Conservation (phyloP, 345 rosid species). For the Syzygium oleosum region DNA sequence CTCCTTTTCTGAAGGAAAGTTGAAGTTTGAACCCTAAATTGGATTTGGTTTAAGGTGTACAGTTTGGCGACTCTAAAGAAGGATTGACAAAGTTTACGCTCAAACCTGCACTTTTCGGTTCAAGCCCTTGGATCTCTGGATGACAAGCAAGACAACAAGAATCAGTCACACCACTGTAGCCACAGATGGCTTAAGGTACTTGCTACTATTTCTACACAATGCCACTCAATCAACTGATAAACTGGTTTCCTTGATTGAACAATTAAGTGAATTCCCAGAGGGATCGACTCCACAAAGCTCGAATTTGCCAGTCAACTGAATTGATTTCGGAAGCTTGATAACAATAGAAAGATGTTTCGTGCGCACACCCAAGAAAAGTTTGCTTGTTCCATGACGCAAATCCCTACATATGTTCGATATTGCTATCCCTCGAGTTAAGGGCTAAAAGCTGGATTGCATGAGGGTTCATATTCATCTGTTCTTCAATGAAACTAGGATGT, state of each 20-base stretch:
- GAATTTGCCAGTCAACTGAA: too few relatives aligned
- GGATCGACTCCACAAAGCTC: neutral
- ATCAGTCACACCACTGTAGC: neutral
- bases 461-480: neutral
- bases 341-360: neutral
- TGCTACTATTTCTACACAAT: neutral
- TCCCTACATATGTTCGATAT: neutral
- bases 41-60: neutral
- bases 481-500: neutral
- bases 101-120: neutral
- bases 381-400: neutral
- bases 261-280: neutral
- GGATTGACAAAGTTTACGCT: neutral
- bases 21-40: neutral
- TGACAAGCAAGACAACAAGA: neutral
- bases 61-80: neutral
- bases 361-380: neutral
- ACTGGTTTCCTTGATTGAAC: neutral
- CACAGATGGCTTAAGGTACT: neutral
- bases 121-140: neutral
- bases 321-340: too few relatives aligned
- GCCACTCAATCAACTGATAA: neutral
- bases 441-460: neutral
- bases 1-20: neutral
- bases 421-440: neutral